Base-by-base conservation (phyloP, 2,329 filamentous ascomycete genomes). In the Venturia oleaginea region DNA sequence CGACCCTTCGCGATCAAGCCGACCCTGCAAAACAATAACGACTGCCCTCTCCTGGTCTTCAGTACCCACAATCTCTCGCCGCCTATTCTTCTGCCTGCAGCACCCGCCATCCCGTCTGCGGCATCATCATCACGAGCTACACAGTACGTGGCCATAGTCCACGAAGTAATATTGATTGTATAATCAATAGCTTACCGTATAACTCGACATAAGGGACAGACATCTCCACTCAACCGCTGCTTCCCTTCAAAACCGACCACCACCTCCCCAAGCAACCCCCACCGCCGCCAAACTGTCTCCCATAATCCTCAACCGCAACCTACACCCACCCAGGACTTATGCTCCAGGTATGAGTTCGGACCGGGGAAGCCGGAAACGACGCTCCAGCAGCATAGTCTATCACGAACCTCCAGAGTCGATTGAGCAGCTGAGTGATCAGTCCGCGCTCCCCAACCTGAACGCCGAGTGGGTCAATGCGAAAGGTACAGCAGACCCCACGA, bases 381-480 rank as follows among this genome's bases (percentile, higher is more conserved):
- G 94, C 79, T 97, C 94, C 78, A 97, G 93, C 81, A 97, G 93
- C 80, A 87, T 99, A 79, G 92, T 99, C 79, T 97, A 97, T 78
- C 92, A 96, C 74, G 94, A 99, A 78, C 94, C 94, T 64, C 87
- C 89, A 67, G 94, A 99, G 83, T 96, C 93, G 65, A 86, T 97
- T 74, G 94, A 99, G 82, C 94, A 97, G 79, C 91, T 96, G 78
- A 97, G 90, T 74, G 94, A 99, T 77, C 94, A 97, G 82, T 90
- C 92, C 65, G 90, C 91, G 43, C 82, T 97, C 71, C 94, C 94
- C 62, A 99, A 99, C 74, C 80, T 97, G 73, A 99, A 99, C 78
- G 92, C 94, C 70, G 91, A 97, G 79, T 99, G 94, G 94, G 95
- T 97, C 70, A 97, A 97, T 78, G 91, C 92, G 72, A 99, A 99